Percentiles rank a stretch among this genome's conserved stretches.
phyloP scores from a whole-genome alignment of 306 rosid species.

The Mimosa bimucronata region DNA sequence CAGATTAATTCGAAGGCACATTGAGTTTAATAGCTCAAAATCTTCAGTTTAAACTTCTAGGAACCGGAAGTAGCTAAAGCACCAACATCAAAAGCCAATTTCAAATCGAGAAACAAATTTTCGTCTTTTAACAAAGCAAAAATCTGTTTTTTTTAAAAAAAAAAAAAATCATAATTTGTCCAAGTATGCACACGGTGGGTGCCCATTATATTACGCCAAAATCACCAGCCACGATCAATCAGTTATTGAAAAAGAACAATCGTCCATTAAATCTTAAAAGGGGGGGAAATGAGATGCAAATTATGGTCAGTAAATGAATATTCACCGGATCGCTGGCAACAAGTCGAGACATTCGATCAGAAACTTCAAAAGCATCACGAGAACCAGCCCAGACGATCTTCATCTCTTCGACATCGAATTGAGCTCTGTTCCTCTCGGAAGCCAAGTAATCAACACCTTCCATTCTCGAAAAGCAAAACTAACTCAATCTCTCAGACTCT shows the following conservation, averaged over 20 bases:
- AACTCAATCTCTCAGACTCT: not conserved
- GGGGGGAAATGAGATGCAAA: too few relatives aligned
- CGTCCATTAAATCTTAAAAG: not conserved
- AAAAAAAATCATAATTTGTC: not conserved
- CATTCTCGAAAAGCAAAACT: conserved; percentile 26
- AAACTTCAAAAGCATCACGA: conserved; percentile 60
- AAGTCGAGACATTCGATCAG: conserved; percentile 80
- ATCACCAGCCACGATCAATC: not conserved
- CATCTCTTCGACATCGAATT: conserved; percentile 82
- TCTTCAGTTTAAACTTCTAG: not conserved
- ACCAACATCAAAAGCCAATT: not conserved
- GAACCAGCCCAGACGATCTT: conserved; percentile 94
- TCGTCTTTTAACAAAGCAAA: not conserved
- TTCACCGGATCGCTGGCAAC: conserved; percentile 91
- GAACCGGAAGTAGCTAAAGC: not conserved
- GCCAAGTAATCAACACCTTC: conserved; percentile 76
- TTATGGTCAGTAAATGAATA: not conserved
- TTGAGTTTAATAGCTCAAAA: not conserved
- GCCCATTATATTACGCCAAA: not conserved
- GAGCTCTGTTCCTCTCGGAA: conserved; percentile 68
- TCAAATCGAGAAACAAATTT: not conserved
- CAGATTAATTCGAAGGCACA: not conserved
- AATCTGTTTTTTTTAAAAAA: too few relatives aligned
- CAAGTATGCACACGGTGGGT: not conserved
- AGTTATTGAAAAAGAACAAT: not conserved